Evolutionary conservation across 2,329 filamentous ascomycete species (phyloP), one percentile per base, ranked within the genome.

Genomic region (Pyrenophora teres): DNA sequence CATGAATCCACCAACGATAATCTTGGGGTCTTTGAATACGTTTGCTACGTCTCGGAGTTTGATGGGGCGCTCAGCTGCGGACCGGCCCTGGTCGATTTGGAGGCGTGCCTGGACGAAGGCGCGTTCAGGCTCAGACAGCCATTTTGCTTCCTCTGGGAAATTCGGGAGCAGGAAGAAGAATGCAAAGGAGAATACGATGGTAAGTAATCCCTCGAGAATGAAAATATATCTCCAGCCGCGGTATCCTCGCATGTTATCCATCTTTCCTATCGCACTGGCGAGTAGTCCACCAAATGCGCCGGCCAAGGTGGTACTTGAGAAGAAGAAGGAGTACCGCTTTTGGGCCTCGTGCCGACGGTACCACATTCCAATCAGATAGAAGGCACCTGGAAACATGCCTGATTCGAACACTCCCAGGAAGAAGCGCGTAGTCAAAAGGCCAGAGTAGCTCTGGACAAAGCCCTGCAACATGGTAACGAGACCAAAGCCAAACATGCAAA

Each of bases 261-360:
- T 92, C 67, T 94, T 90, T n/a, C 90, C 90, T 57, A 97, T 95
- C 0, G 87, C 92, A 1, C 86, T 87, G 0, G 92, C 92, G 4
- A 97, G 80, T 1, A 97, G 81, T 2, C 92, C 92, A 37, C 90
- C 92, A 64, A 96, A 97, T 0, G 91, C 89, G 27, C 89, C 89
- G 1, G 89, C 89, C 3, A 93, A 78, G 0, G 87, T 89, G 0
- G 89, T 92, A 23, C 83, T 90, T 66, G 84, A 87, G 79, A 97
- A 97, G 80, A 97, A 97, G 79, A 97, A 92, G 13, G 87, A 89
- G 76, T 92, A 97, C 25, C 94, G 86, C 67, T 91, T 90, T 75
- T 97, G 93, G 2, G 92, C 91, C 75, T 97, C 94, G 38, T 80
- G 80, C 53, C 93, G 85, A 53, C 87, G 86, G 65, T 97, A 99